Percentiles rank a stretch among this genome's conserved stretches.
Conservation (phyloP, 192 early-diverging fungal species). For the Coemansia sp. region DNA sequence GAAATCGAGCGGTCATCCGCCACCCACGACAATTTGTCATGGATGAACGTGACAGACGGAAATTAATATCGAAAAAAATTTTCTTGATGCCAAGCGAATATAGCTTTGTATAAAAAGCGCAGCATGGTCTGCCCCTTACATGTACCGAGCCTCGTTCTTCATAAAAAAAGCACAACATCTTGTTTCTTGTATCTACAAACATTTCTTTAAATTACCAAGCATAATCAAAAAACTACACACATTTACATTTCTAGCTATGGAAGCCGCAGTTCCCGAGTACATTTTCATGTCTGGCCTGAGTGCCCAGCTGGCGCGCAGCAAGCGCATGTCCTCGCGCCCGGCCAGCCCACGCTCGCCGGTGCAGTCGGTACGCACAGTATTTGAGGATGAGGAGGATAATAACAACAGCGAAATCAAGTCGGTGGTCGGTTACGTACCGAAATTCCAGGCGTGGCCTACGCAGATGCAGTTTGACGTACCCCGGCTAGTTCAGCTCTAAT, state of each 20-base stretch:
- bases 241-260: constrained; percentile 12
- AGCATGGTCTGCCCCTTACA: no score
- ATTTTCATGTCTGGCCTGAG: constrained; percentile 46
- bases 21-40: no score
- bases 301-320: constrained; percentile 47
- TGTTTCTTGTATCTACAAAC: background rate
- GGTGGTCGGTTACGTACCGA: constrained; percentile 32
- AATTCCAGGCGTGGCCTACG: constrained; percentile 40
- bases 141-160: no score
- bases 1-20: no score
- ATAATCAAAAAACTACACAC: background rate
- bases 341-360: constrained; percentile 19
- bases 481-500: constrained; percentile 42
- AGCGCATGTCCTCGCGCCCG: constrained; percentile 22
- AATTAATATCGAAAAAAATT: no score
- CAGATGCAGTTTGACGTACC: constrained; percentile 49
- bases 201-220: background rate
- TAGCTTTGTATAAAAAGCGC: no score
- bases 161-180: background rate
- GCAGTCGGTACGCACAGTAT: constrained; percentile 5
- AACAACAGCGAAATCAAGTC: constrained; percentile 35
- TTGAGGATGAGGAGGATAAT: background rate
- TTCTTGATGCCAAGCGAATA: no score
- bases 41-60: no score
- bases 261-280: constrained; percentile 39